phyloP scores from a whole-genome alignment of 305 asterid species.

The Rubia peregrina region DNA sequence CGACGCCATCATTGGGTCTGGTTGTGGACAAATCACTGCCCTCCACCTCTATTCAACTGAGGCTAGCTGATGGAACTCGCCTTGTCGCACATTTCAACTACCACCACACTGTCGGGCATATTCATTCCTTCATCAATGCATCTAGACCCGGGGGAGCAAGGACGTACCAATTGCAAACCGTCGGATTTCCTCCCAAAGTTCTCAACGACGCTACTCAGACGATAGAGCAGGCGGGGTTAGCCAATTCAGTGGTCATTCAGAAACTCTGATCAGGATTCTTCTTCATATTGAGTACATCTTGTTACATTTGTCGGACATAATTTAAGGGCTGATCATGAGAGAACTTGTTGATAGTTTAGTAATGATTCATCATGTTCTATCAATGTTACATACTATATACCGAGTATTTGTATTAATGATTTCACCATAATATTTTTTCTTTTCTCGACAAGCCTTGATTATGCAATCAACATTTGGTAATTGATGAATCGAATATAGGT shows the following conservation, averaged over 20 bases:
- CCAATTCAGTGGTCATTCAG: constrained; percentile 82
- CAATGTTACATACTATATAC: not conserved
- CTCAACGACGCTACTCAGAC: constrained; percentile 70
- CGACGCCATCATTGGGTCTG: constrained; percentile 47
- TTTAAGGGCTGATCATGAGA: not conserved
- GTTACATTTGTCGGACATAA: not conserved
- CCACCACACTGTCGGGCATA: constrained; percentile 66
- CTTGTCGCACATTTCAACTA: constrained; percentile 76
- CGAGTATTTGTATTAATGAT: not conserved
- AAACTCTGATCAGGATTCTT: constrained; percentile 30
- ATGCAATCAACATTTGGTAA: no score
- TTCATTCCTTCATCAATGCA: constrained; percentile 63
- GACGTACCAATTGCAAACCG: constrained; percentile 67
- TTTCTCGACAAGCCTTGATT: no score
- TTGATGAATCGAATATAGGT: no score
- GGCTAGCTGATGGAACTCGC: constrained; percentile 89
- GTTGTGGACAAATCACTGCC: constrained; percentile 67
- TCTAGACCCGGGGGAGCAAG: constrained; percentile 55
- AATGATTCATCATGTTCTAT: no score
- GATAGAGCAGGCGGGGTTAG: constrained; percentile 74
- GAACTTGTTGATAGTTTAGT: no score
- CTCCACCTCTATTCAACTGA: constrained; percentile 73
- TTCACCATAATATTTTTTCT: no score
- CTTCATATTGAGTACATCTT: not conserved
- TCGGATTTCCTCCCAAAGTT: constrained; percentile 83